phyloP scores from a whole-genome alignment of 495 filamentous ascomycete species.

The Hyaloscypha hepaticicola region DNA sequence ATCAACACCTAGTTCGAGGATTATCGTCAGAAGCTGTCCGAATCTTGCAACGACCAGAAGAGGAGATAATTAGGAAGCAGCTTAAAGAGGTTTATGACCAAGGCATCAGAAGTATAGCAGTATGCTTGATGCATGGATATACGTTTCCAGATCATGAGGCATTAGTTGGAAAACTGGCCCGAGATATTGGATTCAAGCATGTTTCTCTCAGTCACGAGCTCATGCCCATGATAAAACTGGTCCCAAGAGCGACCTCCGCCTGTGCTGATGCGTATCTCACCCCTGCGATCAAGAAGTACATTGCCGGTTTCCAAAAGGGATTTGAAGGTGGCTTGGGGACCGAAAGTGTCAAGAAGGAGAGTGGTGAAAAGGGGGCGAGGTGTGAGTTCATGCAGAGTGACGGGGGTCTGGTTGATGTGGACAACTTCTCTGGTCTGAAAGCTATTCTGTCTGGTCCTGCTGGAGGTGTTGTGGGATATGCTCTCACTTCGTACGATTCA shows the following conservation, averaged over 20 bases:
- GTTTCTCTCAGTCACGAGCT: slow-evolving; percentile 72
- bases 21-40: slow-evolving; percentile 69
- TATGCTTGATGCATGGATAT: slow-evolving; percentile 80
- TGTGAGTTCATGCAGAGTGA: slow-evolving; percentile 91
- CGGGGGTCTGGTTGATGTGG: slow-evolving; percentile 74
- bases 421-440: slow-evolving; percentile 69
- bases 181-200: slow-evolving; percentile 72
- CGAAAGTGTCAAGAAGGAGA: slow-evolving; percentile 58
- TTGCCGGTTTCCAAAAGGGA: slow-evolving; percentile 78
- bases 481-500: slow-evolving; percentile 72
- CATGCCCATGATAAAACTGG: slow-evolving; percentile 94
- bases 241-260: slow-evolving; percentile 85
- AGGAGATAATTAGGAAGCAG: slow-evolving; percentile 49
- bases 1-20: slow-evolving; percentile 57
- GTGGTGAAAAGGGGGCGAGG: slow-evolving; percentile 56
- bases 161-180: slow-evolving; percentile 64
- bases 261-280: slow-evolving; percentile 97
- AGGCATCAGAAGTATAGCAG: slow-evolving; percentile 69
- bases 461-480: slow-evolving; percentile 89
- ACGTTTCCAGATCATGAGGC: slow-evolving; percentile 76
- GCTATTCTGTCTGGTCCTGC: slow-evolving; percentile 81
- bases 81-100: slow-evolving; percentile 58
- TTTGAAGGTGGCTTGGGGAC: slow-evolving; percentile 70
- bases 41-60: slow-evolving; percentile 59
- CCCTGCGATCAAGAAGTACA: slow-evolving; percentile 93